Percentiles rank a stretch among this genome's conserved stretches.
Evolutionary conservation across 306 rosid genomes (phyloP).

Genomic region (Cercis canadensis): DNA sequence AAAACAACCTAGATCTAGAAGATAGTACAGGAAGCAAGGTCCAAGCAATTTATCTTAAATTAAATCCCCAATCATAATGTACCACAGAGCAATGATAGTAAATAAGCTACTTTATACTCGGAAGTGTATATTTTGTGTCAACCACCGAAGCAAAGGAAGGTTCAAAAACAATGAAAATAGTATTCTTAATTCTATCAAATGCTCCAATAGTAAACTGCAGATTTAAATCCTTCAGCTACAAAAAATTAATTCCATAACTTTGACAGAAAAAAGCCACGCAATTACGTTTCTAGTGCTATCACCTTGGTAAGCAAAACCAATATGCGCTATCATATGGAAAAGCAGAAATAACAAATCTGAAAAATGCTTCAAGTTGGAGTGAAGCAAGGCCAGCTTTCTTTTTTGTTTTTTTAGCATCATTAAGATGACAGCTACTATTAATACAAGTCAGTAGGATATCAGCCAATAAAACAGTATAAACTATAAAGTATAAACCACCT

Average conservation of each 20-base stretch:
- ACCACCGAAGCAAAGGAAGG: background rate
- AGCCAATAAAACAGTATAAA: constrained; percentile 7
- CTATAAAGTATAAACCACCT: constrained; percentile 20
- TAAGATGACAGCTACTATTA: background rate
- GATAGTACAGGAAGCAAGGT: background rate
- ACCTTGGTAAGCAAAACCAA: background rate
- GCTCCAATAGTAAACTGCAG: background rate
- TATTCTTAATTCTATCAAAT: background rate
- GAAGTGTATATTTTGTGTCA: background rate
- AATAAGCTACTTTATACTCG: too few relatives aligned
- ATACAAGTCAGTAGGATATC: constrained; percentile 2
- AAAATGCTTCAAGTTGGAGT: background rate
- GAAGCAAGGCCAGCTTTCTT: background rate
- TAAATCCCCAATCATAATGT: background rate
- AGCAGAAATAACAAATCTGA: background rate
- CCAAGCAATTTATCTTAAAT: background rate
- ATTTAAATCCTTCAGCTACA: too few relatives aligned
- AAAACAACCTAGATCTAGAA: background rate
- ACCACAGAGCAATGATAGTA: too few relatives aligned
- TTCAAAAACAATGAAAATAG: background rate
- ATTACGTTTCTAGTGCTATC: background rate
- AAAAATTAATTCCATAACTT: background rate
- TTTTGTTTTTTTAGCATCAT: too few relatives aligned
- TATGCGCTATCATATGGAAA: background rate
- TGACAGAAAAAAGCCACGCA: background rate